These are phyloP conservation scores for Fusarium solani-melongenae DNA, from an alignment of 2,329 filamentous ascomycete genomes.

Conservation along the genomic window DNA sequence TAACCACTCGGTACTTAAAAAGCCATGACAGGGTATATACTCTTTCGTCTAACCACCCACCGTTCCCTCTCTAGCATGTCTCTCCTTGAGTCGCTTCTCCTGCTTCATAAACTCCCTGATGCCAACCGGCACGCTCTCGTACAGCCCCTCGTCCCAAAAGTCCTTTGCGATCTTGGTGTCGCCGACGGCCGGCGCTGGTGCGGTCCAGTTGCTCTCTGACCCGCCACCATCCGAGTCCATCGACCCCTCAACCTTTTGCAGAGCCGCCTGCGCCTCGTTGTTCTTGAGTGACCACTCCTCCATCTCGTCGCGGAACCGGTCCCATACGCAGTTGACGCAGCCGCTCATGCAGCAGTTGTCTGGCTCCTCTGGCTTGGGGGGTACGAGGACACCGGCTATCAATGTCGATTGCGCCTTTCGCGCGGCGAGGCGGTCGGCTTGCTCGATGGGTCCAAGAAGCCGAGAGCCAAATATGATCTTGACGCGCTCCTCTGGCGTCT, in stretches of 20 bases:
- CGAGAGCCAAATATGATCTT: constrained; percentile 85
- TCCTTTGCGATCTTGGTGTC: constrained; percentile 60
- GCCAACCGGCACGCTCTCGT: constrained; percentile 85
- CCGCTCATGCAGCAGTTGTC: constrained; percentile 99
- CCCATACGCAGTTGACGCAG: constrained; percentile 98
- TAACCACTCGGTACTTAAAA: constrained; percentile 6
- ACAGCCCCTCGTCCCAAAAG: constrained; percentile 74
- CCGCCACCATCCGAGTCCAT: constrained; percentile 87
- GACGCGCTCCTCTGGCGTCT: constrained; percentile 64
- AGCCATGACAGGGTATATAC: constrained; percentile 32
- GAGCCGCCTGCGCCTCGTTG: constrained; percentile 68
- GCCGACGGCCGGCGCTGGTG: constrained; percentile 44
- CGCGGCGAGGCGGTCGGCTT: constrained; percentile 68
- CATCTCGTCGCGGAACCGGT: constrained; percentile 88
- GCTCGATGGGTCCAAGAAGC: constrained; percentile 78
- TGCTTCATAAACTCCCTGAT: constrained; percentile 98
- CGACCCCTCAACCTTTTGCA: constrained; percentile 59
- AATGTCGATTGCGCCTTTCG: constrained; percentile 69
- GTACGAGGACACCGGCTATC: constrained; percentile 84
- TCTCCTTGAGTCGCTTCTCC: constrained; percentile 88
- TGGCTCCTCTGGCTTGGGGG: constrained; percentile 86
- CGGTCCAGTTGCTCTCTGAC: constrained; percentile 74
- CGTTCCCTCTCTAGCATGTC: constrained; percentile 70
- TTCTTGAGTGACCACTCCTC: constrained; percentile 83
- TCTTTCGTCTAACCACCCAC: constrained; percentile 51